Percentiles rank a stretch among this genome's conserved stretches.
Evolutionary conservation across 805 yeast genomes (phyloP).

Genomic region (Kodamaea laetipori): DNA sequence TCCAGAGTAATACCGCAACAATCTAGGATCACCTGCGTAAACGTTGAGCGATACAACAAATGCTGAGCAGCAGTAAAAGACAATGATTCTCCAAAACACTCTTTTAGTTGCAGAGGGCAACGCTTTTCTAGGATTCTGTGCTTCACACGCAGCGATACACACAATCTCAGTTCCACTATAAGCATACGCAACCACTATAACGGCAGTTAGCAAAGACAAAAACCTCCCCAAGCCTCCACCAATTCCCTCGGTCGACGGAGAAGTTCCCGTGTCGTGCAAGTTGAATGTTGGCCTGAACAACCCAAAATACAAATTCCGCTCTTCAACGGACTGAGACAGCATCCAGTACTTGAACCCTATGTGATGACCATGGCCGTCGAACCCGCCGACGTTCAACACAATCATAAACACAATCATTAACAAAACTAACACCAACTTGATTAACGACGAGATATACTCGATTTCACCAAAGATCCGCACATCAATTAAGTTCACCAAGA

Average conservation of each 20-base stretch:
- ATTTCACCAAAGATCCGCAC: conserved; percentile 75
- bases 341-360: conserved; percentile 79
- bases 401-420: conserved; percentile 63
- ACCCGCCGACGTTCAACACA: conserved; percentile 61
- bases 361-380: conserved; percentile 24
- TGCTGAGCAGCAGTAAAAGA: conserved; percentile 66
- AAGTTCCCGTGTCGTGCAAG: conserved; percentile 56
- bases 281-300: conserved; percentile 74
- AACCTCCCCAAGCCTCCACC: conserved; percentile 63
- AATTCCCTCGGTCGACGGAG: conserved; percentile 55
- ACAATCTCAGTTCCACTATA: conserved; percentile 84
- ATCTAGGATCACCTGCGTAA: conserved; percentile 76
- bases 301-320: conserved; percentile 58
- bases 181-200: conserved; percentile 68
- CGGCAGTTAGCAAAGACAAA: conserved; percentile 60
- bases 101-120: conserved; percentile 75
- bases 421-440: conserved; percentile 56
- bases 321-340: conserved; percentile 48
- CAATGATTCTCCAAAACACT: conserved; percentile 69
- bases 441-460: conserved; percentile 61
- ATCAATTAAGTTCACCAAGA: conserved; percentile 60
- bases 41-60: conserved; percentile 71
- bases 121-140: conserved; percentile 75
- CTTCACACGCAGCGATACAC: conserved; percentile 82
- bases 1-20: conserved; percentile 55